Conservation (phyloP, 257 asterid species). For the Thymus quinquecostatus region DNA sequence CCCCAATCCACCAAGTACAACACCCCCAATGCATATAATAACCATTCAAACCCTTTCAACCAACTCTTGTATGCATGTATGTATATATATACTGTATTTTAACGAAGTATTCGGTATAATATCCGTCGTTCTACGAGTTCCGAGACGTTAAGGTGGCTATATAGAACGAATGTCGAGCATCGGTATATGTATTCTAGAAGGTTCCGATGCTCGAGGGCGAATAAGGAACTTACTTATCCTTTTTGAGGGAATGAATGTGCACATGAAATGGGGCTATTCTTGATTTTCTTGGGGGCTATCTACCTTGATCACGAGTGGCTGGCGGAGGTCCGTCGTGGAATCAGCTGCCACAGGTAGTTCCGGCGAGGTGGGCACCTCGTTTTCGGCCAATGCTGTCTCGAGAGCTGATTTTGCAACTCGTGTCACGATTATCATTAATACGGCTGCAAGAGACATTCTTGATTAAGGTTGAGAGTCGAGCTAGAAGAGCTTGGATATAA, state of each 20-base stretch:
- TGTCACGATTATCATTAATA: constrained; percentile 59
- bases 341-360: constrained; percentile 43
- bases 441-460: constrained; percentile 44
- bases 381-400: constrained; percentile 70
- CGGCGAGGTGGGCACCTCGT: constrained; percentile 42
- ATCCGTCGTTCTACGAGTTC: background rate
- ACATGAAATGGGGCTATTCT: constrained; percentile 34
- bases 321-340: constrained; percentile 42
- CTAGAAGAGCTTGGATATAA: background rate
- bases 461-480: background rate
- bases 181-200: background rate
- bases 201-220: no score
- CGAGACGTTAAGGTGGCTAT: constrained; percentile 34
- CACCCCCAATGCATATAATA: background rate
- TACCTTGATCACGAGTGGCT: constrained; percentile 62
- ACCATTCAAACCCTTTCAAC: background rate
- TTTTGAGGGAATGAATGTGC: constrained; percentile 42
- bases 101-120: background rate
- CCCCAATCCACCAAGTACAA: constrained; percentile 1
- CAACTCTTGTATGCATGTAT: background rate
- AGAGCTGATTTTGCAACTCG: constrained; percentile 69
- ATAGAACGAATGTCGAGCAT: constrained; percentile 49
- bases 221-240: background rate
- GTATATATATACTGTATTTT: background rate
- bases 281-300: constrained; percentile 51